Evolutionary conservation across 371 early-diverging fungal species (phyloP).

Genomic region (Apophysomyces variabilis): DNA sequence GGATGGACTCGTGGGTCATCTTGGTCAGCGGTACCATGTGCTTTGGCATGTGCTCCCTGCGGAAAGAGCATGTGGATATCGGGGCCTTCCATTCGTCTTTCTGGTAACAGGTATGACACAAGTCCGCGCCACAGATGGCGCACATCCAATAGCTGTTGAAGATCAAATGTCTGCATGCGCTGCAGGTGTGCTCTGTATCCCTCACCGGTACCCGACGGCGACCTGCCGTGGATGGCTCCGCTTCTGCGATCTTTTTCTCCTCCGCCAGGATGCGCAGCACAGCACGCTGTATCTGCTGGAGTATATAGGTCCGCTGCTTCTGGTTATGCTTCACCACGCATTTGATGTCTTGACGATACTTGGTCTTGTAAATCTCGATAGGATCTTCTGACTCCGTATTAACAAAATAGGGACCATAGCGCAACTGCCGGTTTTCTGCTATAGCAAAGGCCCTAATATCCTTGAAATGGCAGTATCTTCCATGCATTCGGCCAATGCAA

Average conservation of each 20-base stretch:
- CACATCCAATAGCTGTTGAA: slow-evolving; percentile 8
- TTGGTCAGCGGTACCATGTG: slow-evolving; percentile 1
- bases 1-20: neutral
- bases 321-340: neutral
- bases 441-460: neutral
- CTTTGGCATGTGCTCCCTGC: neutral
- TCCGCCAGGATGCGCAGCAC: neutral
- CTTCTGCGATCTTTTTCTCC: neutral
- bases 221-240: neutral
- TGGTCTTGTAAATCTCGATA: neutral
- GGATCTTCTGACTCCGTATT: neutral
- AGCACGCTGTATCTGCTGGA: neutral
- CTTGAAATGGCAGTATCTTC: neutral
- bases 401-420: neutral
- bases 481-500: neutral
- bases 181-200: slow-evolving; percentile 21
- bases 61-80: neutral
- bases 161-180: slow-evolving; percentile 42
- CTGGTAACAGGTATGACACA: neutral
- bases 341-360: neutral
- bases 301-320: neutral
- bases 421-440: neutral
- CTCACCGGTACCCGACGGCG: neutral
- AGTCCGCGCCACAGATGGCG: neutral
- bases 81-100: neutral